phyloP scores from a whole-genome alignment of 768 basidiomycete genomes.

The Mycena vulgaris region DNA sequence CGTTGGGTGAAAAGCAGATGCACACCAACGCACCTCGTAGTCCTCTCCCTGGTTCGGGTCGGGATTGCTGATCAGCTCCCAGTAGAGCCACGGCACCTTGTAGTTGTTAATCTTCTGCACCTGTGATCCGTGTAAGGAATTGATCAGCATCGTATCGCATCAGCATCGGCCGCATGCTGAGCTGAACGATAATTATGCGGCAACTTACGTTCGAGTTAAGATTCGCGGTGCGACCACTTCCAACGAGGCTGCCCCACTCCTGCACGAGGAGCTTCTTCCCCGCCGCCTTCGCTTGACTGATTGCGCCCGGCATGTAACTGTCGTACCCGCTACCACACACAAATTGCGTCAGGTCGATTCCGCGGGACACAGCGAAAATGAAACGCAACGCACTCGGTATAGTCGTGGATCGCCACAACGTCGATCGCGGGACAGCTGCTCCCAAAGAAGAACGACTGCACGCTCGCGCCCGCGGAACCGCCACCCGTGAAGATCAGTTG shows the following conservation, averaged over 20 bases:
- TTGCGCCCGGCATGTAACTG: constrained; percentile 37
- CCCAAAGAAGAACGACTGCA: constrained; percentile 42
- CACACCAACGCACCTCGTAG: constrained; percentile 43
- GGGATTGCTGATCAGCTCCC: constrained; percentile 54
- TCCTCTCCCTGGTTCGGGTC: constrained; percentile 52
- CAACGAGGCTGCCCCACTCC: constrained; percentile 54
- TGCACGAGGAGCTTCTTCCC: constrained; percentile 56
- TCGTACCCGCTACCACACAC: constrained; percentile 15
- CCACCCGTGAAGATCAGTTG: constrained; percentile 47
- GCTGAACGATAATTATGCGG: not conserved
- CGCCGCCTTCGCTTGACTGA: constrained; percentile 49
- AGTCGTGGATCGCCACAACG: constrained; percentile 56
- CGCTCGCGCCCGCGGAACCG: constrained; percentile 42
- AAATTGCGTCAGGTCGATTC: not conserved
- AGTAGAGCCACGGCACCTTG: constrained; percentile 56
- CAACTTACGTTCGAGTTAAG: constrained; percentile 46
- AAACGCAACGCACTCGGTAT: constrained; percentile 48
- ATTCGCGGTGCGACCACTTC: constrained; percentile 50
- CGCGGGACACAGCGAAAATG: not conserved
- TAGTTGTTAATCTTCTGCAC: constrained; percentile 48
- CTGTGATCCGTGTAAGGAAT: not conserved
- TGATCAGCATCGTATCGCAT: not conserved
- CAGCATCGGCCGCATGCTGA: too few relatives aligned
- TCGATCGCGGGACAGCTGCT: constrained; percentile 47
- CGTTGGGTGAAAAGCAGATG: too few relatives aligned